Base-by-base conservation (phyloP, 2,329 filamentous ascomycete genomes). In the Aspergillus sp. region DNA sequence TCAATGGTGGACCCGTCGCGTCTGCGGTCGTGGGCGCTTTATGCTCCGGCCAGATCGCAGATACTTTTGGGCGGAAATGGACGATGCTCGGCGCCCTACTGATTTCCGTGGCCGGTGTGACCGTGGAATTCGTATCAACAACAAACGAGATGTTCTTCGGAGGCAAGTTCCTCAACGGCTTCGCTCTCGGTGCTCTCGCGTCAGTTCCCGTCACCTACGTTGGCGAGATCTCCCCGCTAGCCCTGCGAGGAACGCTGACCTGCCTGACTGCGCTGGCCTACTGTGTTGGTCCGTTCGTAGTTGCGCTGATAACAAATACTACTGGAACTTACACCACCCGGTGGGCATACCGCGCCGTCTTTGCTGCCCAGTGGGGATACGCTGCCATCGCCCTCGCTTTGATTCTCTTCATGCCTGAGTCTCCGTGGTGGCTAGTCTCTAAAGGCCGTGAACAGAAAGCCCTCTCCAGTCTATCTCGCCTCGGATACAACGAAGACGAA, bases 321-420 rank as follows among this genome's bases (percentile, higher is more conserved):
- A 52, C 48, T 4, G 54, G 54, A 5, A 52, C 42, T 3, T 56
- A 47, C 17, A 52, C 48, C n/a, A 52, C 15, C 7, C 43, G 39
- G 13, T 56, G 54, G 54, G 54, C 54, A 15, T 56, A 56, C 34
- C 48, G 48, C 13, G 32, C 48, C 7, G 20, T 56, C 15, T 56
- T 56, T 36, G 48, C 43, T 17, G 42, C 54, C 8, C 54, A 56
- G 18, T 56, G 50, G 44, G 54, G 48, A 32, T 52, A 38, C 34
- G 42, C 48, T 17, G 48, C 17, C 41, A 22, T 52, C 13, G 54
- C 34, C 12, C 48, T 56, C 7, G 32, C 48, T 1, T 13, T 57
- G 7, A 53, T 57, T 30, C 13, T 53, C 47, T 58, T 60, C 13
- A 51, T 54, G 36, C 58, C 58, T 17, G 58, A 60, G n/a, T 60